These are phyloP conservation scores for Gynandropsis gynandra DNA, from an alignment of 345 rosid species.

Conservation along the genomic window DNA sequence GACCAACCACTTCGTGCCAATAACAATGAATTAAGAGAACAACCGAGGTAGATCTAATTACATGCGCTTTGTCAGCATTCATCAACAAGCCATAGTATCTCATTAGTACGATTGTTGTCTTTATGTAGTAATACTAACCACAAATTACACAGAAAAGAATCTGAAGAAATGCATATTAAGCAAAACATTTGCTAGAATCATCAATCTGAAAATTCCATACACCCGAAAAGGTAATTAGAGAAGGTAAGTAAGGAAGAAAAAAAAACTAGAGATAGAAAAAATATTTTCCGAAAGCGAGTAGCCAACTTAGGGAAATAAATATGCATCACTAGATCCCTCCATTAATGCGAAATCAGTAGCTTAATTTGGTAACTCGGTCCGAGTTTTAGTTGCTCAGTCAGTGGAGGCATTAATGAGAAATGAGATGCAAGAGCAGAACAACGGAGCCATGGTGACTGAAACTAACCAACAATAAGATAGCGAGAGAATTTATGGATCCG, in stretches of 20 bases:
- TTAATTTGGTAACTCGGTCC: constrained; percentile 15
- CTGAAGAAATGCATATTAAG: constrained; percentile 9
- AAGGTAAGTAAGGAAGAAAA: not conserved
- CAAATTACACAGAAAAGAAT: constrained; percentile 5
- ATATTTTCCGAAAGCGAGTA: not conserved
- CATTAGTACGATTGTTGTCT: constrained; percentile 5
- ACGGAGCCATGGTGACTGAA: constrained; percentile 15
- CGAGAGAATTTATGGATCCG: constrained; percentile 6
- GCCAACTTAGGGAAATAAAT: not conserved
- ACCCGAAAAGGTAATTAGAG: constrained; percentile 1
- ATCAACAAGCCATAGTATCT: no score
- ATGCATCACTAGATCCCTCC: constrained; percentile 25
- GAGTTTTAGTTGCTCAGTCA: constrained; percentile 13
- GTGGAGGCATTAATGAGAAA: not conserved
- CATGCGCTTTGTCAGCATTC: no score
- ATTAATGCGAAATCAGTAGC: constrained; percentile 20
- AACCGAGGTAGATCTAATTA: constrained; percentile 12
- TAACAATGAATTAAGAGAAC: not conserved
- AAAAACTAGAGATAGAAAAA: constrained; percentile 19
- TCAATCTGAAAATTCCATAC: not conserved
- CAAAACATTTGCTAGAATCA: not conserved
- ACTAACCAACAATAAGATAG: constrained; percentile 23
- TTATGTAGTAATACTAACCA: constrained; percentile 7
- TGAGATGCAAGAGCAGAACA: constrained; percentile 2
- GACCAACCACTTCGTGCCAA: no score